Evolutionary conservation across 768 basidiomycete species (phyloP), one percentile per base, ranked within the genome.

Genomic region (Boletus rubescentipes): DNA sequence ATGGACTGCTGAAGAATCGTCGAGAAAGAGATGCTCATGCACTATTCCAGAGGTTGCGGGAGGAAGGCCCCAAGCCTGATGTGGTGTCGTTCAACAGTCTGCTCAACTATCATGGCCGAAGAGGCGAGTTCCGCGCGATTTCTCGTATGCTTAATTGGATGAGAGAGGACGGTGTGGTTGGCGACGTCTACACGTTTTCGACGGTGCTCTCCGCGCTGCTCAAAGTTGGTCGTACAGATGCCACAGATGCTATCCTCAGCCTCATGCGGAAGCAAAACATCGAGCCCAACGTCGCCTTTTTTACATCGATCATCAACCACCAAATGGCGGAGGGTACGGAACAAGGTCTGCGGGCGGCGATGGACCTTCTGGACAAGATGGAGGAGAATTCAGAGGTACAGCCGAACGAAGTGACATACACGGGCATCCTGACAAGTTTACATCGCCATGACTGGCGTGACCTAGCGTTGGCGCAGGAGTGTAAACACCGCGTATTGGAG

Each of bases 151-250:
- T 98, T 43, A 77, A 78, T 43, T 69, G 75, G 52, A 83, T 96
- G 75, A 68, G 75, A 23, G 66, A 74, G 14, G 76, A 72, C 2
- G 77, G 77, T 0, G 63, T 96, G 32, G 61, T 71, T 20, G 89
- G 92, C 8, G 91, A 98, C 67, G 82, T 89, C 11, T 84, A 86
- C 70, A 97, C 89, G 0, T 98, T 87, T 69, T 93, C 94, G 4
- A 93, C 86, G 12, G 78, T 98, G 31, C 82, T 98, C 16, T 82
- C 86, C 23, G 87, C 90, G 1, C 68, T 96, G 49, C 79, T 93
- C 46, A 82, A 81, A 58, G 81, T 81, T 14, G 84, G 86, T 10
- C 77, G 84, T 51, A 70, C 78, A 26, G 86, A 93, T 60, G 87
- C 90, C 1, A 79, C 82, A 6, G 73, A 79, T 20, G 73, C 82